Evolutionary conservation across 2,329 filamentous ascomycete genomes (phyloP).

Genomic region (Cordyceps tenuipes): DNA sequence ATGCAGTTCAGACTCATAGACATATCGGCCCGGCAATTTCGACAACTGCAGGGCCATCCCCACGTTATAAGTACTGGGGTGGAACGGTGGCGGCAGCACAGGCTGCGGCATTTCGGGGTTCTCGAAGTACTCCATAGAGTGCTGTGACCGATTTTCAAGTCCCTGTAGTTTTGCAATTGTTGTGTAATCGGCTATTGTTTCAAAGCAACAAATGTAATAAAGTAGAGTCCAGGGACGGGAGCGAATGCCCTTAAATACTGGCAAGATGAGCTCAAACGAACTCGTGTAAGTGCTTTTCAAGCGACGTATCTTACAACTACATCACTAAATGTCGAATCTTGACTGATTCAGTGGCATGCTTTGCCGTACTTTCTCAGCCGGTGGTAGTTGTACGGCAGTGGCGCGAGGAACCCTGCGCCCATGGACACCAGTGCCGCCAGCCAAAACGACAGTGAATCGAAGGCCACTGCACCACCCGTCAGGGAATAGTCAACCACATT

Average conservation of each 20-base stretch:
- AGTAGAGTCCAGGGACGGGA: not conserved
- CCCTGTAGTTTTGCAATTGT: too few relatives aligned
- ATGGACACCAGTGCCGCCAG: conserved; percentile 37
- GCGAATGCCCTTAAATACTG: not conserved
- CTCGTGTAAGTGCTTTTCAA: not conserved
- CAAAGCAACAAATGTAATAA: not conserved
- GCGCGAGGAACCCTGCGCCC: conserved; percentile 37
- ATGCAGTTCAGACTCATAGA: not conserved
- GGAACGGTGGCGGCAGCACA: not conserved
- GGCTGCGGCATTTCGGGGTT: not conserved
- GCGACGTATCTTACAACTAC: not conserved
- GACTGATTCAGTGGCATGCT: conserved; percentile 32
- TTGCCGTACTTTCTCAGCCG: conserved; percentile 41
- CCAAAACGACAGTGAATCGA: conserved; percentile 44
- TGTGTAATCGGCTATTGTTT: not conserved
- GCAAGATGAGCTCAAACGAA: not conserved
- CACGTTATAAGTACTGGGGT: not conserved
- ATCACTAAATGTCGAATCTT: not conserved
- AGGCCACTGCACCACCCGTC: conserved; percentile 40
- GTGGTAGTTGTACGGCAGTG: conserved; percentile 46
- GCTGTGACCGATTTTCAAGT: too few relatives aligned
- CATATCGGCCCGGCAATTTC: not conserved
- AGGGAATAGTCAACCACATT: conserved; percentile 48
- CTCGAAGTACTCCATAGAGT: not conserved
- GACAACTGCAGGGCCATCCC: not conserved